phyloP scores from a whole-genome alignment of 1,284 basidiomycete species.

The Microbotryomycetes sp. region DNA sequence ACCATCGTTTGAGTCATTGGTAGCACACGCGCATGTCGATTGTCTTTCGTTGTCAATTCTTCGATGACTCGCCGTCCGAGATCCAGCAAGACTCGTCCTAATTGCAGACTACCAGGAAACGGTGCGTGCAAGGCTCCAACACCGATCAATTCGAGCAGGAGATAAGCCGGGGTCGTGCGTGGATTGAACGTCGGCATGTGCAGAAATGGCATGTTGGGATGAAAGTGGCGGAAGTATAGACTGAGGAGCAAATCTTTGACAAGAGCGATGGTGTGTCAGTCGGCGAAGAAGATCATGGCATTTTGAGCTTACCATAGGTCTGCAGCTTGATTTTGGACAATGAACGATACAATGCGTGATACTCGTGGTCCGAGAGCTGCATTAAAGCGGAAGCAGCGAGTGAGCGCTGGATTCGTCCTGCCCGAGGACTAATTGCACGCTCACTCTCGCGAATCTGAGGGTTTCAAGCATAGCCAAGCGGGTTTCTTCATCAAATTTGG shows the following conservation, averaged over 20 bases:
- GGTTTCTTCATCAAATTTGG: slow-evolving; percentile 6
- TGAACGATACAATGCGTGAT: slow-evolving; percentile 1
- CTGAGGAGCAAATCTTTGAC: too few species aligned
- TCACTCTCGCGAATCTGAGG: slow-evolving; percentile 3
- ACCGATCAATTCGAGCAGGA: slow-evolving; percentile 14
- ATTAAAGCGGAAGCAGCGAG: background rate
- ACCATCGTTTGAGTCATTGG: slow-evolving; percentile 5
- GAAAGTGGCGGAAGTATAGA: slow-evolving; percentile 14
- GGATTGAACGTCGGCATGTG: slow-evolving; percentile 14
- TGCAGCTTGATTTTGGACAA: slow-evolving; percentile 2
- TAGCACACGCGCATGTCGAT: slow-evolving; percentile 6
- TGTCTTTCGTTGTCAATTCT: slow-evolving; percentile 13
- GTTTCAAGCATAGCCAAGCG: slow-evolving; percentile 14
- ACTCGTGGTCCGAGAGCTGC: slow-evolving; percentile 1
- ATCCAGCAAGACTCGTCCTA: slow-evolving; percentile 8
- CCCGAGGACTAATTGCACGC: background rate
- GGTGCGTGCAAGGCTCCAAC: slow-evolving; percentile 13
- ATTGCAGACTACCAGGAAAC: background rate
- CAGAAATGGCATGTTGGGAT: slow-evolving; percentile 4
- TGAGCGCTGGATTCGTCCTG: slow-evolving; percentile 2
- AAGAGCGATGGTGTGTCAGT: background rate
- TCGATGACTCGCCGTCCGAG: slow-evolving; percentile 4
- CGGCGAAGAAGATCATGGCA: background rate
- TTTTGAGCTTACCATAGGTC: background rate
- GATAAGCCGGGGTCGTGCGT: slow-evolving; percentile 6